These are phyloP conservation scores for Lachnellula willkommii DNA, from an alignment of 2,329 filamentous ascomycete genomes.

Conservation along the genomic window DNA sequence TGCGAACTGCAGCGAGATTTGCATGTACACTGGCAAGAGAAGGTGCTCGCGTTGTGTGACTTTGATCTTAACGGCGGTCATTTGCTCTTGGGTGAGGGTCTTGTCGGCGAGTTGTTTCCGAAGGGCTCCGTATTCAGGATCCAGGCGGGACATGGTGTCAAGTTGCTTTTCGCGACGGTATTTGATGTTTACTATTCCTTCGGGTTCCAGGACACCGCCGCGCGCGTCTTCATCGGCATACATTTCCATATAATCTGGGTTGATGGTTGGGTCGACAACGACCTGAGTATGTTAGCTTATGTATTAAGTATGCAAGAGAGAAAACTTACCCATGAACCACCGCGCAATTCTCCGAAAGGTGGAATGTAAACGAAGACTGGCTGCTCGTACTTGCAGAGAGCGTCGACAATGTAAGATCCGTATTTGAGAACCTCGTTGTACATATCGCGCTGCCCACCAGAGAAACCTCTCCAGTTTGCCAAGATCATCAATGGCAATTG, in stretches of 20 bases:
- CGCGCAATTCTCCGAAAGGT: constrained; percentile 91
- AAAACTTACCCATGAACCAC: constrained; percentile 79
- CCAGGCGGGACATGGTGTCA: constrained; percentile 92
- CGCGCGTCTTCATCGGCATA: constrained; percentile 93
- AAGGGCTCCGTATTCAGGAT: constrained; percentile 75
- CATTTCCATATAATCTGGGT: constrained; percentile 97
- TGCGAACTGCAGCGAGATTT: constrained; percentile 94
- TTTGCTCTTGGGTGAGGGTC: constrained; percentile 63
- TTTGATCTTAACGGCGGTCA: constrained; percentile 73
- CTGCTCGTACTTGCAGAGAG: constrained; percentile 96
- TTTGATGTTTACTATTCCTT: constrained; percentile 98
- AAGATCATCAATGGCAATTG: constrained; percentile 98
- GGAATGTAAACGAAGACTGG: constrained; percentile 99
- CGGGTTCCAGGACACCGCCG: constrained; percentile 94
- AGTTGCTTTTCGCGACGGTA: constrained; percentile 97
- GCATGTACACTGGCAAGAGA: constrained; percentile 85
- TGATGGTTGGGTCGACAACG: constrained; percentile 97
- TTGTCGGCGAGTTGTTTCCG: constrained; percentile 70
- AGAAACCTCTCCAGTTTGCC: constrained; percentile 99
- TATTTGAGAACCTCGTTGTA: constrained; percentile 99
- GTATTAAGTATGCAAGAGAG: constrained; percentile 2
- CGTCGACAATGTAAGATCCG: constrained; percentile 97
- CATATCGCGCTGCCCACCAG: constrained; percentile 98
- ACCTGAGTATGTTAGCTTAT: constrained; percentile 49
- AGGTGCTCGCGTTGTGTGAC: constrained; percentile 82